A percentile compares a stretch with the other conserved stretches of the same genome.
Evolutionary conservation across 1,284 basidiomycete genomes (phyloP).

Genomic region (Ceraceosorus bombacis): DNA sequence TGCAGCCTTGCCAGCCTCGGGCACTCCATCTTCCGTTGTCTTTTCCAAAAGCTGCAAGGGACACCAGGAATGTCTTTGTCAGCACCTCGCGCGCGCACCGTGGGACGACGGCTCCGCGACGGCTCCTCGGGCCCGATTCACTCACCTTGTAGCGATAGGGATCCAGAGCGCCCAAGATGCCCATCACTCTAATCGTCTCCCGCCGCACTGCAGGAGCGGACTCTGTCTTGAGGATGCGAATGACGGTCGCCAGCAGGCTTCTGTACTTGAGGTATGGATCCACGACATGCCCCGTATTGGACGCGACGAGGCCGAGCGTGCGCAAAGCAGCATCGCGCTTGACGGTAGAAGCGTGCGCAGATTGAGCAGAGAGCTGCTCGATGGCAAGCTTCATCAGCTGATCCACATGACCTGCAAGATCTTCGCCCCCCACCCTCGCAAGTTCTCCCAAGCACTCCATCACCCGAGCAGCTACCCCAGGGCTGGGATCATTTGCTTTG

Average conservation of each 20-base stretch:
- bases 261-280: conserved; percentile 84
- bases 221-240: conserved; percentile 79
- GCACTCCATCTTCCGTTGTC: conserved; percentile 59
- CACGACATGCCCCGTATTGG: conserved; percentile 91
- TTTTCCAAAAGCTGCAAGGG: conserved; percentile 59
- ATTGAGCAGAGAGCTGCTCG: conserved; percentile 75
- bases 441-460: conserved; percentile 92
- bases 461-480: conserved; percentile 84
- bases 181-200: conserved; percentile 85
- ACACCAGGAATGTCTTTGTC: too few species aligned
- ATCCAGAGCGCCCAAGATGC: conserved; percentile 93
- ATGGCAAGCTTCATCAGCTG: conserved; percentile 86
- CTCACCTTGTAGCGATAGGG: conserved; percentile 71
- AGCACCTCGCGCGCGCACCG: too few species aligned
- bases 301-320: conserved; percentile 89
- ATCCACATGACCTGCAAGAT: conserved; percentile 72
- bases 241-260: conserved; percentile 76
- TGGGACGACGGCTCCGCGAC: conserved; percentile 13
- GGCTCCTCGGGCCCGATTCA: conserved; percentile 63
- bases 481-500: conserved; percentile 75
- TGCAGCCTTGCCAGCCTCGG: conserved; percentile 51
- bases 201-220: conserved; percentile 61
- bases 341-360: conserved; percentile 37
- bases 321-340: conserved; percentile 82
- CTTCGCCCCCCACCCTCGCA: conserved; percentile 86